phyloP scores from a whole-genome alignment of 208 protist genomes.

The Kentomonas sorsogonicus region DNA sequence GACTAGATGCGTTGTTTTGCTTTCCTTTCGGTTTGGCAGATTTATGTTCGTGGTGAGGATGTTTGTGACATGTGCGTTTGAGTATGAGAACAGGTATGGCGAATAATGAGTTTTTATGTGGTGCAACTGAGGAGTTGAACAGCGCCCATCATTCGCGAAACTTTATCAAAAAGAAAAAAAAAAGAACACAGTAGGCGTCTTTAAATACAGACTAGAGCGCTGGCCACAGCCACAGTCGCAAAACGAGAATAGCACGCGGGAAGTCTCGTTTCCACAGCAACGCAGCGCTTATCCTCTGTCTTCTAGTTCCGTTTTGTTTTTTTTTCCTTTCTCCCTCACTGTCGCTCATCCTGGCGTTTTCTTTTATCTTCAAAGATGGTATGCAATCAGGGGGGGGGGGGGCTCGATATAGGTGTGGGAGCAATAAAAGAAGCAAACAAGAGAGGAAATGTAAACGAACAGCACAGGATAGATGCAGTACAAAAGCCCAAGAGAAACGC shows the following conservation, averaged over 20 bases:
- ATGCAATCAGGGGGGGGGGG: background rate
- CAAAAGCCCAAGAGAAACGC: constrained; percentile 4
- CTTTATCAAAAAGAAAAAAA: constrained; percentile 9
- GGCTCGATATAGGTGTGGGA: background rate
- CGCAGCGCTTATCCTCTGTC: background rate
- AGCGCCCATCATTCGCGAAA: no score
- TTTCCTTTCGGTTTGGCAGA: no score
- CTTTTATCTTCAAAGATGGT: no score
- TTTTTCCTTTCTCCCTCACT: no score
- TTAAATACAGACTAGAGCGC: background rate
- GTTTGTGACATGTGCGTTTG: no score
- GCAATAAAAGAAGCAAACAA: constrained; percentile 10
- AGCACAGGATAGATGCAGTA: background rate
- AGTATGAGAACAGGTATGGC: no score
- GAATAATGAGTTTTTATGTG: no score
- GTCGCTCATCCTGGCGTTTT: no score
- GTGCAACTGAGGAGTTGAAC: no score
- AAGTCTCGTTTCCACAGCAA: background rate
- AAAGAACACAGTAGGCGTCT: background rate
- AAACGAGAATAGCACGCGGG: background rate
- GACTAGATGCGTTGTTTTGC: background rate
- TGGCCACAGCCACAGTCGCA: background rate
- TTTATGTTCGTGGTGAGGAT: no score
- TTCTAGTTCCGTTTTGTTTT: background rate
- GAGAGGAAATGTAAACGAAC: constrained; percentile 5